Evolutionary conservation across 2,329 filamentous ascomycete genomes (phyloP).

Genomic region (Pseudogymnoascus sp.): DNA sequence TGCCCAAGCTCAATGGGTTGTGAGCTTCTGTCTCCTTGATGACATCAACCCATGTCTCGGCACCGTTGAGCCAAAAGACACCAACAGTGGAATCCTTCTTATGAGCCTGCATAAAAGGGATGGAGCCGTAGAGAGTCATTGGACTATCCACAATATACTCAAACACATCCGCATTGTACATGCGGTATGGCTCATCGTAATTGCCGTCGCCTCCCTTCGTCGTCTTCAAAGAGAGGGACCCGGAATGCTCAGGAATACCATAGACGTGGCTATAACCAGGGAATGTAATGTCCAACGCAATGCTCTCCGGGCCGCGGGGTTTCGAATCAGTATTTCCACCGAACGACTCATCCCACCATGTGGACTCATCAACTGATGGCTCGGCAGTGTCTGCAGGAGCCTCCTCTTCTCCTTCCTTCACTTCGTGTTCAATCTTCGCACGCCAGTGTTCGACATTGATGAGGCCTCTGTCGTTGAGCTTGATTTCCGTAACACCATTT

Average conservation of each 20-base stretch:
- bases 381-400: slow-evolving; percentile 35
- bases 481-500: slow-evolving; percentile 72
- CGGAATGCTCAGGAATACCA: slow-evolving; percentile 88
- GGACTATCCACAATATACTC: slow-evolving; percentile 96
- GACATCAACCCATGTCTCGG: slow-evolving; percentile 96
- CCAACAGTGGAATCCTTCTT: slow-evolving; percentile 88
- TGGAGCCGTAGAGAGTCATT: slow-evolving; percentile 96
- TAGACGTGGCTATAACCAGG: slow-evolving; percentile 86
- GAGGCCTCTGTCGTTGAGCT: slow-evolving; percentile 81
- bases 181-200: slow-evolving; percentile 79
- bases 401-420: slow-evolving; percentile 35
- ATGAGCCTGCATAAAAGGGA: slow-evolving; percentile 97
- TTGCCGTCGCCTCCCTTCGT: slow-evolving; percentile 83
- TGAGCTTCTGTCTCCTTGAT: slow-evolving; percentile 65
- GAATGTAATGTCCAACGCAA: slow-evolving; percentile 87
- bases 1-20: slow-evolving; percentile 71
- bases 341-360: slow-evolving; percentile 97
- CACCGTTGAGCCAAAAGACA: slow-evolving; percentile 94
- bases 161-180: slow-evolving; percentile 97
- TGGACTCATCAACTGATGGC: slow-evolving; percentile 62
- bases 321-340: slow-evolving; percentile 93
- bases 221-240: slow-evolving; percentile 77
- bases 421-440: slow-evolving; percentile 61
- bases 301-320: slow-evolving; percentile 86
- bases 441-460: slow-evolving; percentile 96